A percentile compares a stretch with the other conserved stretches of the same genome.
Evolutionary conservation across 2,329 filamentous ascomycete genomes (phyloP).

Genomic region (Paramyrothecium sp.): DNA sequence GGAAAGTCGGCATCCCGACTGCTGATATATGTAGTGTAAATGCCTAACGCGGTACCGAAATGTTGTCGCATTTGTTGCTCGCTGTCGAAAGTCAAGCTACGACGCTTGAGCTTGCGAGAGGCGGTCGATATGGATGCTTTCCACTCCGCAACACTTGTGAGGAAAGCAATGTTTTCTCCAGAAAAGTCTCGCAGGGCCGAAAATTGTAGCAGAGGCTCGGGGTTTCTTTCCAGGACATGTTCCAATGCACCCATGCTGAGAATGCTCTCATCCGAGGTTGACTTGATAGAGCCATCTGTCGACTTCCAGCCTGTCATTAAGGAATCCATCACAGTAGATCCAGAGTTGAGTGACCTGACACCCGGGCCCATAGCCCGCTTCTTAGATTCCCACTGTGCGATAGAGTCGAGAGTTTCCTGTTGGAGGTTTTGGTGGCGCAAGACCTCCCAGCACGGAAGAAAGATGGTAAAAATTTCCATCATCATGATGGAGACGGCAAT

Average conservation of each 20-base stretch:
- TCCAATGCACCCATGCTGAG: slow-evolving; percentile 61
- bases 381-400: slow-evolving; percentile 45
- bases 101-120: slow-evolving; percentile 17
- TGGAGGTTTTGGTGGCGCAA: slow-evolving; percentile 40
- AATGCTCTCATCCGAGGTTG: slow-evolving; percentile 39
- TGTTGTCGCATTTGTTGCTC: slow-evolving; percentile 42
- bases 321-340: slow-evolving; percentile 28
- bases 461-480: slow-evolving; percentile 63
- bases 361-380: slow-evolving; percentile 28
- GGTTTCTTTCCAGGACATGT: slow-evolving; percentile 53
- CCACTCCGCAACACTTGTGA: slow-evolving; percentile 52
- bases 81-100: slow-evolving; percentile 14
- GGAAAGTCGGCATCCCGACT: slow-evolving; percentile 56
- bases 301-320: slow-evolving; percentile 35
- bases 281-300: slow-evolving; percentile 29
- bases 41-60: slow-evolving; percentile 57
- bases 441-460: slow-evolving; percentile 61
- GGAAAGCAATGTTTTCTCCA: slow-evolving; percentile 66
- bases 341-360: slow-evolving; percentile 30
- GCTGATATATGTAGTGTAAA: slow-evolving; percentile 22
- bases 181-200: slow-evolving; percentile 64
- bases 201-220: slow-evolving; percentile 57
- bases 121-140: slow-evolving; percentile 25
- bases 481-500: slow-evolving; percentile 60
- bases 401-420: slow-evolving; percentile 47